Conservation (phyloP, 306 rosid species). For the Bauhinia variegata region DNA sequence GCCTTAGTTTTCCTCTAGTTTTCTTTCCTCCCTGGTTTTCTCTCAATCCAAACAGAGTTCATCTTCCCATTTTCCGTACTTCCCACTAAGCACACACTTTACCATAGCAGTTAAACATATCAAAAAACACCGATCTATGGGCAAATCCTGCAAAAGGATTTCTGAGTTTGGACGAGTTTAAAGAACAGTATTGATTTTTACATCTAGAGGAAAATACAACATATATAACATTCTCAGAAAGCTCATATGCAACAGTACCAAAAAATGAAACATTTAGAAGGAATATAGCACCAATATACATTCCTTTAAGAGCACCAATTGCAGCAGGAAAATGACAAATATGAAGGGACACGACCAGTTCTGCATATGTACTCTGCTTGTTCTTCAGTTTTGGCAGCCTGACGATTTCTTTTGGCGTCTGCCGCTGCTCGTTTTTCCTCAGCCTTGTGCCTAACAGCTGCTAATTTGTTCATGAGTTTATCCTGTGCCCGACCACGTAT, state of each 20-base stretch:
- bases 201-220: constrained; percentile 32
- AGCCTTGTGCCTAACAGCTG: constrained; percentile 80
- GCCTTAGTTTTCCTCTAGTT: too few species aligned
- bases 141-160: too few species aligned
- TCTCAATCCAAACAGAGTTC: too few species aligned
- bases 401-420: constrained; percentile 68
- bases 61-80: too few species aligned
- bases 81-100: too few species aligned
- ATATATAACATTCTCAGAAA: constrained; percentile 19
- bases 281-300: not conserved
- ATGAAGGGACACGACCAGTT: constrained; percentile 77
- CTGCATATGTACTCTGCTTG: constrained; percentile 75
- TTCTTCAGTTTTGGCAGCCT: constrained; percentile 80
- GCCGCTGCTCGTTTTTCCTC: constrained; percentile 87
- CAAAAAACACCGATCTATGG: too few species aligned
- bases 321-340: constrained; percentile 65
- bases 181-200: constrained; percentile 24
- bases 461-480: constrained; percentile 82
- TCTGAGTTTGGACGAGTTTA: constrained; percentile 34
- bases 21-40: too few species aligned
- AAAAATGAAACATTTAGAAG: constrained; percentile 21
- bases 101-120: too few species aligned
- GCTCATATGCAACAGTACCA: not conserved
- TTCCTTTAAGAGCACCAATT: constrained; percentile 64
- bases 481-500: constrained; percentile 72